Base-by-base conservation (phyloP, 2,329 filamentous ascomycete genomes). In the Chalaropsis ovoidea region DNA sequence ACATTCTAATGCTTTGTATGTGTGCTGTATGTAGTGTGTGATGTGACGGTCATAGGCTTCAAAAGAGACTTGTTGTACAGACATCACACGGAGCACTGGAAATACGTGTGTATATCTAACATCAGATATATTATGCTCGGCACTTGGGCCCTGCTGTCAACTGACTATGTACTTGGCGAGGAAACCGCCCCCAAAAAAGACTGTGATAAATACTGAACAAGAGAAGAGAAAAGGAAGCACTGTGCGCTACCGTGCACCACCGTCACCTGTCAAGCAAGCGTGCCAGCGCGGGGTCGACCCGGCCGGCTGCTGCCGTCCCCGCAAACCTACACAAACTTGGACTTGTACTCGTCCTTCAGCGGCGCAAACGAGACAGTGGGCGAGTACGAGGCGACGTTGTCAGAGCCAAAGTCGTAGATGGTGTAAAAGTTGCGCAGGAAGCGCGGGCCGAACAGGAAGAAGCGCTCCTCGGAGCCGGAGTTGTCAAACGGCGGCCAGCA, bases 401-500 rank as follows among this genome's bases (percentile, higher is more conserved):
- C 62, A 7, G 61, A 52, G 0, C 74, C 73, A 45, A 72, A 75
- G 67, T 76, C 71, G 68, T 70, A 75, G 1, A 75, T 68, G 0
- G 73, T 74, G 64, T 76, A 76, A 39, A 75, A 72, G 65, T 72
- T 72, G 13, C 68, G 43, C 63, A 76, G 58, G 52, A 75, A 70
- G 7, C 69, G 52, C 0, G 64, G 64, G 0, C 75, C 75, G 13
- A 76, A 65, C 8, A 76, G 69, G n/a, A 70, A 71, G 60, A 73
- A 71, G 62, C 70, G 68, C 35, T 67, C 61, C 7, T 71, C 62
- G 6, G 24, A 6, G 0, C 69, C 70, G 17, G 70, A 69, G 22
- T 69, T 61, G 8, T 74, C 70, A 8, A 76, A 73, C 0, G 75
- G 75, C 13, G 74, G 74, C 71, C 71, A 74, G 73, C 74, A 76